Conservation (phyloP, 768 basidiomycete genomes). For the Phallus indusiatus region DNA sequence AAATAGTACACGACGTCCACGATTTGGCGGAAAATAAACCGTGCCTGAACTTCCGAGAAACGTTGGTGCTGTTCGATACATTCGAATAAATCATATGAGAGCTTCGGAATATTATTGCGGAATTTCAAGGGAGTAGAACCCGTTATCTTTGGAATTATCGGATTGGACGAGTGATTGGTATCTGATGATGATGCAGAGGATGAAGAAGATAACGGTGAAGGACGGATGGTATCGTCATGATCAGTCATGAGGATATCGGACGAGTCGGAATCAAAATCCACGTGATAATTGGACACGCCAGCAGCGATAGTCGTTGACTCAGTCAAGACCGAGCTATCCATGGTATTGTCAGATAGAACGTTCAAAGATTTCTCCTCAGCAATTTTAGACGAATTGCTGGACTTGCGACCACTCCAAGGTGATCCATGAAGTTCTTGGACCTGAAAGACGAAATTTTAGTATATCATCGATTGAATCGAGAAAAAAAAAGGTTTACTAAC, state of each 20-base stretch:
- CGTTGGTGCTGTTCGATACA: slow-evolving; percentile 87
- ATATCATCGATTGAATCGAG: slow-evolving; percentile 1
- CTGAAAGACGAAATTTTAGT: slow-evolving; percentile 28
- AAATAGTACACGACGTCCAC: slow-evolving; percentile 80
- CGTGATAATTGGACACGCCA: too few species aligned
- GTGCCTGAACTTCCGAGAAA: slow-evolving; percentile 68
- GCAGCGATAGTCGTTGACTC: background rate
- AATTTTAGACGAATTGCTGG: slow-evolving; percentile 19
- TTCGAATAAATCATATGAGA: slow-evolving; percentile 90
- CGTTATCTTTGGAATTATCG: slow-evolving; percentile 15
- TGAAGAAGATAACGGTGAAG: slow-evolving; percentile 20
- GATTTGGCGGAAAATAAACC: slow-evolving; percentile 79
- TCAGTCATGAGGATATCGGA: background rate
- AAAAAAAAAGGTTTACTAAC: slow-evolving; percentile 34
- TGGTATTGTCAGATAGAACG: too few species aligned
- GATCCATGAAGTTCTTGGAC: slow-evolving; percentile 90
- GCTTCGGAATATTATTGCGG: slow-evolving; percentile 47
- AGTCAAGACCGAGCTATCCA: slow-evolving; percentile 1
- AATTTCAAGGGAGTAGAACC: slow-evolving; percentile 12
- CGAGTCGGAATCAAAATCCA: too few species aligned
- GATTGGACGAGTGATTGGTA: background rate
- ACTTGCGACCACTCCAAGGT: slow-evolving; percentile 57
- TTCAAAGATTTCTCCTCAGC: too few species aligned
- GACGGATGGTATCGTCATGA: background rate
- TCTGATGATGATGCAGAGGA: slow-evolving; percentile 14